Evolutionary conservation across 306 rosid genomes (phyloP).

Genomic region (Heteromeles arbutifolia): DNA sequence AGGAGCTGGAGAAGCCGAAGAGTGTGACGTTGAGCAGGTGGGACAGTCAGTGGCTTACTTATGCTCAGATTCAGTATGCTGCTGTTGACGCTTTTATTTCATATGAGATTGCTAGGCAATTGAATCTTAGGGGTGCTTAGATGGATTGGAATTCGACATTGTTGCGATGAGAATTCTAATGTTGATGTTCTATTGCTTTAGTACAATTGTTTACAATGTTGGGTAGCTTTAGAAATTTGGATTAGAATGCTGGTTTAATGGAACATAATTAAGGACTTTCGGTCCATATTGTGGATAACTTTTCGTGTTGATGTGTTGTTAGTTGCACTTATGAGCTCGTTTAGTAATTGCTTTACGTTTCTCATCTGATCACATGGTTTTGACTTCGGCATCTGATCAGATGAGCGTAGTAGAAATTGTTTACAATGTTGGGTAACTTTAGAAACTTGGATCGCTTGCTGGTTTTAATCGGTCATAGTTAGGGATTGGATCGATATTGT

Average conservation of each 20-base stretch:
- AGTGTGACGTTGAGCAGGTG: slow-evolving; percentile 41
- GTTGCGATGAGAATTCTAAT: not conserved
- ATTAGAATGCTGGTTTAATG: not conserved
- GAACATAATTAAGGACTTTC: not conserved
- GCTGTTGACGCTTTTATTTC: slow-evolving; percentile 45
- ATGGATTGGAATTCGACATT: not conserved
- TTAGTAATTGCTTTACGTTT: too few relatives aligned
- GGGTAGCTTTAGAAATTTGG: not conserved
- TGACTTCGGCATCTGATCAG: not conserved
- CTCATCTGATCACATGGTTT: too few relatives aligned
- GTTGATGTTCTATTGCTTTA: not conserved
- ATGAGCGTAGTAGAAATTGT: not conserved
- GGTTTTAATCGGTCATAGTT: not conserved
- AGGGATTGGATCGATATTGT: not conserved
- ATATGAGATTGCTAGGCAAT: slow-evolving; percentile 29
- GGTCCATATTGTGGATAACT: not conserved
- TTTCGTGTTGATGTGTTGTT: too few relatives aligned
- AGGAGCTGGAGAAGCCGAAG: slow-evolving; percentile 35
- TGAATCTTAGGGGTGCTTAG: not conserved
- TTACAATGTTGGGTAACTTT: not conserved
- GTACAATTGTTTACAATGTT: not conserved
- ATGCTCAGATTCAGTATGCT: slow-evolving; percentile 41
- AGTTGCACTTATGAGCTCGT: too few relatives aligned
- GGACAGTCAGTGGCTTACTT: slow-evolving; percentile 38
- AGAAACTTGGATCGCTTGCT: not conserved